Evolutionary conservation across 2,329 filamentous ascomycete species (phyloP), one percentile per base, ranked within the genome.

Genomic region (Hypoxylon sp.): DNA sequence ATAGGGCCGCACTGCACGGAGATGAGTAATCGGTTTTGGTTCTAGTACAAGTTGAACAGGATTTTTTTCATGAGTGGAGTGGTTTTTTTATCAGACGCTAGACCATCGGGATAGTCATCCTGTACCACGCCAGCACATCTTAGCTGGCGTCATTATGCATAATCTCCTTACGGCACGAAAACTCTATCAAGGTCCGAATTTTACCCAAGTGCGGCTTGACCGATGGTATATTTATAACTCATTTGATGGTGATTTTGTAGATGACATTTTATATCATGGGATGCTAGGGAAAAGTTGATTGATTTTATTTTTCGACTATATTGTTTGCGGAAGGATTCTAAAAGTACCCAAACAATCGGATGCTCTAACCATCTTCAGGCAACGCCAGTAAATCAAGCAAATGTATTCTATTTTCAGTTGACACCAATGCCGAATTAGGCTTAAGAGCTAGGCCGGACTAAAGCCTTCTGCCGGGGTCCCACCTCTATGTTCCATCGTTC

Each of bases 1-100:
- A 21, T 48, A 19, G 32, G 14, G 28, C 32, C 17, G 43, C 13
- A 23, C 41, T 25, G 30, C 43, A 51, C 36, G 34, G 41, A 63
- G 52, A 51, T 63, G 53, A 58, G 46, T 57, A 63, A 63, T 63
- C n/a, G 21, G 21, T 17, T 17, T 45, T 23, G 51, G 45, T 34
- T 25, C 13, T 45, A 43, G 60, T 51, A 32, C 30, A 13, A 48
- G 21, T 49, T 32, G 46, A 49, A 21, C 14, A 41, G 34, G 17
- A 57, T 38, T 51, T 50, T 30, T 9, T 30, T 30, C 30, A 7
- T 14, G 14, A 4, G 48, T n/a, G 32, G n/a, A 21, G 41, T 13
- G 30, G 43, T 43, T 34, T 34, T 30, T 56, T 14, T 30, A 63
- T 59, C 28, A 4, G 41, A 19, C 48, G 23, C 34, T 49, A 59